Conservation (phyloP, 179 eudicot genomes). For the Spergularia azorica region DNA sequence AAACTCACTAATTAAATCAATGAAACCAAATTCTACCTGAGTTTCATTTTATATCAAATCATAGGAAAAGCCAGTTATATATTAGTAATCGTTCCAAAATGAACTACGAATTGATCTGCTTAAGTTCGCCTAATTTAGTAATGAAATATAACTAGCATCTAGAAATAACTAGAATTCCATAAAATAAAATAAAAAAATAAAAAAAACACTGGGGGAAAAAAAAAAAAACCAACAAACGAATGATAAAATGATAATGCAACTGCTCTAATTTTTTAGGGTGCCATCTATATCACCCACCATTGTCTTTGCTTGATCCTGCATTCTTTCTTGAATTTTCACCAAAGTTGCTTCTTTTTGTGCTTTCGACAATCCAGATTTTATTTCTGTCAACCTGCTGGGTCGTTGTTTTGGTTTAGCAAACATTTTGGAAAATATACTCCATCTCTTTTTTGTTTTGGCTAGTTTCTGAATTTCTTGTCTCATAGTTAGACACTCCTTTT, state of each 20-base stretch:
- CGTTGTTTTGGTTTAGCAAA: conserved; percentile 38
- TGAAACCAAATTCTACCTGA: no score
- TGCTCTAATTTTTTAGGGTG: neutral
- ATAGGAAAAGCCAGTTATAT: no score
- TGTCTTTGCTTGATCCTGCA: conserved; percentile 20
- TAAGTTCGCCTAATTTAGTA: no score
- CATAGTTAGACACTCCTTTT: conserved; percentile 84
- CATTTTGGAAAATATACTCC: conserved; percentile 43
- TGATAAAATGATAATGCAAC: neutral
- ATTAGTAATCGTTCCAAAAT: no score
- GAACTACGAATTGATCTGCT: no score
- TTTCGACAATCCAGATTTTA: conserved; percentile 23
- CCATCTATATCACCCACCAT: conserved; percentile 16
- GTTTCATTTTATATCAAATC: no score
- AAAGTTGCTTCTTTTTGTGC: conserved; percentile 4
- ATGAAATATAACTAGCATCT: no score
- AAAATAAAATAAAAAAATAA: no score
- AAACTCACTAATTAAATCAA: no score
- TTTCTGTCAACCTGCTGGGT: conserved; percentile 17
- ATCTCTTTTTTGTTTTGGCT: conserved; percentile 43
- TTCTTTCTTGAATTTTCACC: conserved; percentile 9
- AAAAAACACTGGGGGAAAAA: no score
- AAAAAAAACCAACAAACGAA: no score
- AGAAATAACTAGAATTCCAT: no score
- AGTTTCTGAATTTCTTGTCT: conserved; percentile 73